Evolutionary conservation across 768 basidiomycete species (phyloP), one percentile per base, ranked within the genome.

Genomic region (Trametes coccinea): DNA sequence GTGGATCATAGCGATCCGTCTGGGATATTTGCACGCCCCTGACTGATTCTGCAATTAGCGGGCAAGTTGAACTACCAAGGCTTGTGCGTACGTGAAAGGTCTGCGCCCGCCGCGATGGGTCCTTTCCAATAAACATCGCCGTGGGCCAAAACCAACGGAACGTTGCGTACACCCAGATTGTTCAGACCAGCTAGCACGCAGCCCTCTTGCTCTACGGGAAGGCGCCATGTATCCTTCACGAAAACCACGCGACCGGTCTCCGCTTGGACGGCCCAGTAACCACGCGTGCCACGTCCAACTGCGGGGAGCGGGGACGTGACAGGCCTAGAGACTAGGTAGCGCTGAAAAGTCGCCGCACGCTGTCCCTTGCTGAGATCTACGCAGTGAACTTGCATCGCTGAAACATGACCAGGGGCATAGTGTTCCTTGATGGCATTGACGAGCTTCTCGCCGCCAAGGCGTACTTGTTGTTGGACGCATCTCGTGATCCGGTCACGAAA

Each of bases 241-340:
- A 39, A 47, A n/a, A 48, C 17, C 17, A 47, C 31, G 11, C 51
- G 31, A 13, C 51, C 37, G 14, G 37, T 22, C 2, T n/a, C 17
- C 22, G 39, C 22, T 9, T 53, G 51, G 10, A 65, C 54, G 11
- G 63, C 63, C 63, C 60, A 61, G 31, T 61, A 65, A 0, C 60
- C 63, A 11, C 59, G 59, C 14, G 56, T 61, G 14, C 41, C 59
- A 7, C 59, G 54, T 33, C 55, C 22, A 22, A 40, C 40, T n/a
- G 13, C n/a, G 52, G 37, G 4, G 45, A 43, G 10, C 1, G 63
- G 58, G 2, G 54, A 51, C 1, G 60, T 22, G 2, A 60, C 43
- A 6, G 63, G 54, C 7, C 58, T 45, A 1, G 63, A 64, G 17
- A 56, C 44, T 3, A 64, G 8, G 50, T 31, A 57, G 0, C 63